Percentiles rank a stretch among this genome's conserved stretches.
These are phyloP conservation scores for Elsinoe necatrix DNA, from an alignment of 2,329 filamentous ascomycete genomes.

Conservation along the genomic window DNA sequence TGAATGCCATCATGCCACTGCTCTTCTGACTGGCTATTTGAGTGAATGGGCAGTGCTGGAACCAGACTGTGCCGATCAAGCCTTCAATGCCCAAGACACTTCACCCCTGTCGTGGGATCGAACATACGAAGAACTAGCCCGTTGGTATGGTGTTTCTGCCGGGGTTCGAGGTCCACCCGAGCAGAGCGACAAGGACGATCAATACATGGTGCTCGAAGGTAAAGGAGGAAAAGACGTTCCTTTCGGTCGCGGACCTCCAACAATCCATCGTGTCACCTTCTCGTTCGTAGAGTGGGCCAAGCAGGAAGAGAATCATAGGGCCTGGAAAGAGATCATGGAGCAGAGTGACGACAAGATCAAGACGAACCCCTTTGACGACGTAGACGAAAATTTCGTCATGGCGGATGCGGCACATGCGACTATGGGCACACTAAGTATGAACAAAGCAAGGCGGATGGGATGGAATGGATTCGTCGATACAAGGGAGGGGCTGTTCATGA, in stretches of 20 bases:
- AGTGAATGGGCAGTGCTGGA: slow-evolving; percentile 44
- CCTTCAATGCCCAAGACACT: slow-evolving; percentile 44
- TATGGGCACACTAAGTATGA: slow-evolving; percentile 31
- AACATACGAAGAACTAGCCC: slow-evolving; percentile 41
- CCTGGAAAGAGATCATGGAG: slow-evolving; percentile 39
- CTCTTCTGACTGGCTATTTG: slow-evolving; percentile 42
- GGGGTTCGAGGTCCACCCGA: slow-evolving; percentile 9
- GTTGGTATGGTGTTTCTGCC: slow-evolving; percentile 36
- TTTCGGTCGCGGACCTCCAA: slow-evolving; percentile 38
- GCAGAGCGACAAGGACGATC: slow-evolving; percentile 9
- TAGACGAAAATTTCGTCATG: slow-evolving; percentile 41
- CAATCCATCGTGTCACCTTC: slow-evolving; percentile 33
- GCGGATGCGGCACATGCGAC: slow-evolving; percentile 35
- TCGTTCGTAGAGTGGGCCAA: slow-evolving; percentile 41
- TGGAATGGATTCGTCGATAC: slow-evolving; percentile 42
- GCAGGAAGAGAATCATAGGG: slow-evolving; percentile 35
- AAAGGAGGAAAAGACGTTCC: slow-evolving; percentile 10
- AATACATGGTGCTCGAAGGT: slow-evolving; percentile 10
- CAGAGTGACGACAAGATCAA: slow-evolving; percentile 19
- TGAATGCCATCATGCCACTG: slow-evolving; percentile 31
- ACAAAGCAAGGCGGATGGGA: slow-evolving; percentile 39
- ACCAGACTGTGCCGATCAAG: slow-evolving; percentile 34
- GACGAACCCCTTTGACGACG: slow-evolving; percentile 37
- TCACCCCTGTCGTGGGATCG: slow-evolving; percentile 40
- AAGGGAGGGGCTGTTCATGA: slow-evolving; percentile 36